Conservation (phyloP, 1,284 basidiomycete species). For the Apiotrichum sp. region DNA sequence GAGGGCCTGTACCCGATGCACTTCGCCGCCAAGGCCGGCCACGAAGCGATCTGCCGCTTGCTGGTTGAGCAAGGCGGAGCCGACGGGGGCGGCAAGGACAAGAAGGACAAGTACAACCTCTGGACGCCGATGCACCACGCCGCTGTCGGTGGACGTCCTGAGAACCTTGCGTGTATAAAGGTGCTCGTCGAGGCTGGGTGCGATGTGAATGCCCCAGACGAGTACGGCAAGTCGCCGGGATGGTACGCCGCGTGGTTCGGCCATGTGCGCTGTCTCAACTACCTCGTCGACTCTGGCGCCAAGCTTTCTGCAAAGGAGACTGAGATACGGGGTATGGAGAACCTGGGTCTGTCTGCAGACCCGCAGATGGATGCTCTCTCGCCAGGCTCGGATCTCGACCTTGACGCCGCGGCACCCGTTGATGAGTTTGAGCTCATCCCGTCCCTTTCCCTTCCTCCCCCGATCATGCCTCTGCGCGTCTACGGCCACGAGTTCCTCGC, state of each 20-base stretch:
- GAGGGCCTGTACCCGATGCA: conserved; percentile 96
- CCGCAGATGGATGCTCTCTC: conserved; percentile 43
- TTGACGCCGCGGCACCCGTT: conserved; percentile 42
- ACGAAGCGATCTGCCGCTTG: conserved; percentile 71
- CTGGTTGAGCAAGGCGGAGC: conserved; percentile 58
- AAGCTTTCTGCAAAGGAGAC: conserved; percentile 34
- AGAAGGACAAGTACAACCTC: conserved; percentile 90
- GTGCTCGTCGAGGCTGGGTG: conserved; percentile 74
- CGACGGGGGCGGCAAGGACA: conserved; percentile 64
- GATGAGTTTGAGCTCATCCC: conserved; percentile 76
- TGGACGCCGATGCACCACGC: conserved; percentile 99
- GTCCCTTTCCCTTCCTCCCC: conserved; percentile 86
- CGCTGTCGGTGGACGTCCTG: conserved; percentile 65
- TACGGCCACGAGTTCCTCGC: conserved; percentile 58
- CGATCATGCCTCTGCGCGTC: conserved; percentile 74
- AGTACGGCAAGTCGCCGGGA: conserved; percentile 75
- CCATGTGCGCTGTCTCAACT: conserved; percentile 68
- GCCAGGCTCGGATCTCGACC: conserved; percentile 58
- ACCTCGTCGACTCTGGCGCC: conserved; percentile 59
- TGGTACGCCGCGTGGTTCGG: conserved; percentile 99
- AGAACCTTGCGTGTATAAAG: conserved; percentile 64
- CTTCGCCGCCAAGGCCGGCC: conserved; percentile 94
- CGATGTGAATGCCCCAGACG: conserved; percentile 69
- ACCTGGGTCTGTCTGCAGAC: conserved; percentile 41
- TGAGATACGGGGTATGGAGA: conserved; percentile 35